phyloP scores from a whole-genome alignment of 495 filamentous ascomycete genomes.

The Aspergillus steynii region DNA sequence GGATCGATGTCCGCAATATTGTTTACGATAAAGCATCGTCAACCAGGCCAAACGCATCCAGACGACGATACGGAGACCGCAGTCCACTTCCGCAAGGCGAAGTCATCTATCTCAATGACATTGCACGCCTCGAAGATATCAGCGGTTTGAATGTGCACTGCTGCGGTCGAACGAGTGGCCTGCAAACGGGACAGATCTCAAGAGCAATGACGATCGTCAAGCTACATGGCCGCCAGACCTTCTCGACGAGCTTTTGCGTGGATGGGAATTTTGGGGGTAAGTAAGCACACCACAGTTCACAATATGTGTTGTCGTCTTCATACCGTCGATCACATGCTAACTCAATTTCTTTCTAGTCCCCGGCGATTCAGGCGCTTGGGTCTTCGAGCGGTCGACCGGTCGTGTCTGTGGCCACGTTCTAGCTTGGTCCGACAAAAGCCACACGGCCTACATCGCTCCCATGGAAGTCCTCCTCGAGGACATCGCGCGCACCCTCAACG shows the following conservation, averaged over 20 bases:
- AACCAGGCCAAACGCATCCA: constrained; percentile 20
- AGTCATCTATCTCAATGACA: constrained; percentile 41
- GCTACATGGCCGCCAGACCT: constrained; percentile 76
- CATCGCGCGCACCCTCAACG: constrained; percentile 71
- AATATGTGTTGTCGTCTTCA: background rate
- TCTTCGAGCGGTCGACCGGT: constrained; percentile 79
- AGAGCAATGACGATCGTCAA: constrained; percentile 77
- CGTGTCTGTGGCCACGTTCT: constrained; percentile 86
- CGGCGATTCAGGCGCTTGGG: constrained; percentile 92
- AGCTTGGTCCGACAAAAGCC: constrained; percentile 75
- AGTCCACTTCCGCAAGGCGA: constrained; percentile 22
- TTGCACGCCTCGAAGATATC: constrained; percentile 55
- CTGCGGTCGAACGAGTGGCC: constrained; percentile 85
- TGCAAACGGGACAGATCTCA: constrained; percentile 74
- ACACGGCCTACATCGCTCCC: constrained; percentile 84
- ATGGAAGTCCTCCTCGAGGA: constrained; percentile 90
- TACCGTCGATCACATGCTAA: background rate
- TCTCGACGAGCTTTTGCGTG: constrained; percentile 79
- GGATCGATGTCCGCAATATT: constrained; percentile 69
- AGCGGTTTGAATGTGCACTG: constrained; percentile 79
- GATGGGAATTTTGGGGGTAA: constrained; percentile 68
- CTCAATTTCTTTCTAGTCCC: constrained; percentile 51
- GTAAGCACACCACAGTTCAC: constrained; percentile 22
- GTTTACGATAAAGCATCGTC: constrained; percentile 50
- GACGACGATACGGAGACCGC: constrained; percentile 16